Percentiles rank a stretch among this genome's conserved stretches.
phyloP scores from a whole-genome alignment of 148 eudicot genomes.

The Nepenthes mirabilis region DNA sequence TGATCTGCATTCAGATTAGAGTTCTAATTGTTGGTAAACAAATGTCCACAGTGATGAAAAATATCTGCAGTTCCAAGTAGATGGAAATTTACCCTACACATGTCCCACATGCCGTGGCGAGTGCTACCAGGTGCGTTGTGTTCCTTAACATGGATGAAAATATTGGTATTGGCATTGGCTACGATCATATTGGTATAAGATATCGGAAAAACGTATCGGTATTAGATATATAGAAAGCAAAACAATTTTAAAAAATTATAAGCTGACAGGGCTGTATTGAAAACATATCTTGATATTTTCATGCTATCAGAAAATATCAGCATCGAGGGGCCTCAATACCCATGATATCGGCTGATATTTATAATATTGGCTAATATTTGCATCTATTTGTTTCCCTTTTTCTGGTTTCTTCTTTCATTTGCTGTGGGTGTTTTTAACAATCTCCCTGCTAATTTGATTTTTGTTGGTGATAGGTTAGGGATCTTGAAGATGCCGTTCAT shows the following conservation, averaged over 20 bases:
- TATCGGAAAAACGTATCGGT: too few relatives aligned
- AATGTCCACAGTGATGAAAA: slow-evolving; percentile 62
- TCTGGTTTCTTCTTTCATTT: neutral
- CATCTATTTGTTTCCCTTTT: neutral
- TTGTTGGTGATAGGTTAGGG: slow-evolving; percentile 36
- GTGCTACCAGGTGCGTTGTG: slow-evolving; percentile 59
- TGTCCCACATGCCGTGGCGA: slow-evolving; percentile 98
- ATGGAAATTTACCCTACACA: slow-evolving; percentile 78
- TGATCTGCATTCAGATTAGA: neutral
- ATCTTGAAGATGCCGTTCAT: slow-evolving; percentile 89
- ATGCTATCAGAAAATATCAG: too few relatives aligned
- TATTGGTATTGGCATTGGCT: too few relatives aligned
- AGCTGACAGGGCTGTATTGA: too few relatives aligned
- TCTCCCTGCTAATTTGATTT: neutral
- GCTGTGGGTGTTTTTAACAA: neutral
- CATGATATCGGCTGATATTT: too few relatives aligned
- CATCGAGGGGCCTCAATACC: too few relatives aligned
- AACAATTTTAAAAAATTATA: too few relatives aligned
- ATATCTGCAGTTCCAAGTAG: slow-evolving; percentile 82
- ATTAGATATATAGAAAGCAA: too few relatives aligned
- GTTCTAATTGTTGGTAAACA: neutral
- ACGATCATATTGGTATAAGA: too few relatives aligned
- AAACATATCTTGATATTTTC: too few relatives aligned
- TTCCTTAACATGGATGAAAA: too few relatives aligned
- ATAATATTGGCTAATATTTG: too few relatives aligned